Conservation (phyloP, 306 rosid genomes). For the Adenanthera pavonina region DNA sequence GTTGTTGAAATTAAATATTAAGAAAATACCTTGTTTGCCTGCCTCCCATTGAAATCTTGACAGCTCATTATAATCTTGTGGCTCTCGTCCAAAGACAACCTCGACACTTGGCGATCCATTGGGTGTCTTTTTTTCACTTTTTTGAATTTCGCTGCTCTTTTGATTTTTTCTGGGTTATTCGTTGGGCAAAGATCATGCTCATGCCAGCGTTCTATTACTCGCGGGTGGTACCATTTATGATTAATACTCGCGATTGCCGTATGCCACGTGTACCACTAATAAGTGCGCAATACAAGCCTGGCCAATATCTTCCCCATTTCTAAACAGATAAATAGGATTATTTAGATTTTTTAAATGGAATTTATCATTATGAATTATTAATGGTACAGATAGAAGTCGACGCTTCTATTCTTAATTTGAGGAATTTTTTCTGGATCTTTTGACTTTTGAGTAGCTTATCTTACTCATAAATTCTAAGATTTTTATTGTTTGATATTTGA, state of each 20-base stretch:
- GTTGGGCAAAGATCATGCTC: neutral
- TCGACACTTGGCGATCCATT: conserved; percentile 38
- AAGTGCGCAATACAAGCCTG: conserved; percentile 26
- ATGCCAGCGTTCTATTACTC: conserved; percentile 13
- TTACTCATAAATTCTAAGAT: neutral
- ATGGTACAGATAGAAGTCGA: neutral
- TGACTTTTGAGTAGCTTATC: neutral
- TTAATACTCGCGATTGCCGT: conserved; percentile 13
- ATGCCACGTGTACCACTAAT: conserved; percentile 7
- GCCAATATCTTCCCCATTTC: neutral
- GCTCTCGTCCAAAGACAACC: conserved; percentile 44
- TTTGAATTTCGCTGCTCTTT: conserved; percentile 18
- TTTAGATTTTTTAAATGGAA: neutral
- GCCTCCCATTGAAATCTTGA: conserved; percentile 41
- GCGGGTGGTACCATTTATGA: neutral
- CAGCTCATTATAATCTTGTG: conserved; percentile 66
- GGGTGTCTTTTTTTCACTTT: conserved; percentile 24
- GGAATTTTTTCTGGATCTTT: neutral
- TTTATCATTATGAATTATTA: too few relatives aligned
- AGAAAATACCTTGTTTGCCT: neutral
- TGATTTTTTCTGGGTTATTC: neutral
- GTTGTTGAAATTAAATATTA: neutral
- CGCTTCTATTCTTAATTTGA: neutral
- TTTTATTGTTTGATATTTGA: too few relatives aligned
- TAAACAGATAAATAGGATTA: conserved; percentile 28